Evolutionary conservation across 345 rosid species (phyloP), one percentile per base, ranked within the genome.

Genomic region (Eucalyptus victrix): DNA sequence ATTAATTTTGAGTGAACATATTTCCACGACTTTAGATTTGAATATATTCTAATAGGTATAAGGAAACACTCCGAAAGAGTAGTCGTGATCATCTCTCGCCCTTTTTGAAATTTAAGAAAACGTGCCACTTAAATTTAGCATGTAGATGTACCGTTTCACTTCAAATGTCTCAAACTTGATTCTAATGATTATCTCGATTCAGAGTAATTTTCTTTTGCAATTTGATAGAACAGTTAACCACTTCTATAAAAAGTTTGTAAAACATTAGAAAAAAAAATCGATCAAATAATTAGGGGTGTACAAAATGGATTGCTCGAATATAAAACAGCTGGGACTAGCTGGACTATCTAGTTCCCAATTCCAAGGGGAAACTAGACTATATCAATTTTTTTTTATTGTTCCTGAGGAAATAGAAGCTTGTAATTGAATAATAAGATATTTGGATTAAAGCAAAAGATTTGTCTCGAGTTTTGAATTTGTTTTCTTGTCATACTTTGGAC

Each of bases 281-380:
- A 65, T 65, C 11, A 65, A 65, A n/a, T n/a, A 15, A 53, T 53
- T 53, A 53, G 56, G 24, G 24, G 10, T 2, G 2, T 19, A 53
- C 56, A 53, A 19, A 53, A 53, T 19, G 24, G 24, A 53, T 7
- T 53, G 24, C 56, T 53, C 0, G 2, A 53, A 53, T 8, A 0
- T 0, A 53, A 53, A 53, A 53, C 4, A 19, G 0, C 4, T 1
- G 0, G 2, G 23, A 7, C 23, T 19, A 1, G 56, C 56, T 53
- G 1, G 10, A 53, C 2, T 2, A 53, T 53, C 2, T 53, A 8
- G 24, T 53, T 53, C 24, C 56, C 10, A 19, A 53, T 53, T 53
- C 10, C 24, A 53, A 19, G 24, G 10, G 24, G 56, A 53, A 53
- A 53, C 1, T 0, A 8, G 5, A 53, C 24, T 3, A 53, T 19